phyloP scores from a whole-genome alignment of 495 filamentous ascomycete genomes.

The Penicillium parvum region DNA sequence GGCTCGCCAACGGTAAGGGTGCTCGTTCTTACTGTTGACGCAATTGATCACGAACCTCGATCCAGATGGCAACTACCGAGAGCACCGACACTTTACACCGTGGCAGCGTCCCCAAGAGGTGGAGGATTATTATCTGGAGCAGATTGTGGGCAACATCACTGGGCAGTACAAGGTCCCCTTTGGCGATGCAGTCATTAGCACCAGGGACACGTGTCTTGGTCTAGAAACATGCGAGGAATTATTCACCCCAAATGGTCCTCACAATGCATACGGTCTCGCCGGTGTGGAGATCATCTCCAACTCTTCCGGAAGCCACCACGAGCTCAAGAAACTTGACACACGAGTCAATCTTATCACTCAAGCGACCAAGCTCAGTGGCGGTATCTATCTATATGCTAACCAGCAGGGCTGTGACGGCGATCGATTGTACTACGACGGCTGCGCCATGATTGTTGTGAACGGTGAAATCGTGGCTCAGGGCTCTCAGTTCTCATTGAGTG shows the following conservation, averaged over 20 bases:
- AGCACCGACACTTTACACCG: slow-evolving; percentile 58
- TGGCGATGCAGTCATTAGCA: slow-evolving; percentile 73
- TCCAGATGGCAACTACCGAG: slow-evolving; percentile 39
- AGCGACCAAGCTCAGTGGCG: slow-evolving; percentile 69
- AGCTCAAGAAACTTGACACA: slow-evolving; percentile 69
- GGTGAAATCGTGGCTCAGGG: slow-evolving; percentile 67
- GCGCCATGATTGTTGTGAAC: slow-evolving; percentile 71
- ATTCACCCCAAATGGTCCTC: slow-evolving; percentile 59
- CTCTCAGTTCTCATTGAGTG: slow-evolving; percentile 69
- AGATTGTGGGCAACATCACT: slow-evolving; percentile 55
- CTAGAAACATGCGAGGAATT: slow-evolving; percentile 78
- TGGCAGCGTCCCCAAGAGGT: slow-evolving; percentile 56
- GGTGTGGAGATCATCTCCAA: slow-evolving; percentile 76
- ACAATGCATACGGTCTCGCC: slow-evolving; percentile 34
- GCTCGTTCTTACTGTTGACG: slow-evolving; percentile 10
- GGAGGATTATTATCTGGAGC: slow-evolving; percentile 73
- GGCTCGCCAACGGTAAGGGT: slow-evolving; percentile 76
- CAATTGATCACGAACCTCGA: not conserved
- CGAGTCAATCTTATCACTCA: slow-evolving; percentile 71
- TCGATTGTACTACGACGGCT: slow-evolving; percentile 66
- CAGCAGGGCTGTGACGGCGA: slow-evolving; percentile 74
- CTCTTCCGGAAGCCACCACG: slow-evolving; percentile 66
- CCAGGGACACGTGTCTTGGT: slow-evolving; percentile 66
- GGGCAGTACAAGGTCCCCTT: slow-evolving; percentile 62
- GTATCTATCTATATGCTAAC: slow-evolving; percentile 73